Evolutionary conservation across 1,284 basidiomycete genomes (phyloP).

Genomic region (Exobasidium cylindrosporum): DNA sequence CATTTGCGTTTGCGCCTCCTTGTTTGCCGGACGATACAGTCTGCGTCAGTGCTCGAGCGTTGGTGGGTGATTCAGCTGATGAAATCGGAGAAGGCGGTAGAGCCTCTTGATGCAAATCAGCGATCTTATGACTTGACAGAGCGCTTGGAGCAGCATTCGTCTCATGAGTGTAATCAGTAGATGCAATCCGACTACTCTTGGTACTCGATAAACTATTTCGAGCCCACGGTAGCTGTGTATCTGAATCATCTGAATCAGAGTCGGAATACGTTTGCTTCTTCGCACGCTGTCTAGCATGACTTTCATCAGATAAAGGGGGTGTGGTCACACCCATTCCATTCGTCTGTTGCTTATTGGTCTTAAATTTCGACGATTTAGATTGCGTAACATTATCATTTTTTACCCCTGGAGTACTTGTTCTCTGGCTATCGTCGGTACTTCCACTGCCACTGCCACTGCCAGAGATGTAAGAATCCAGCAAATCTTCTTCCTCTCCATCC

Average conservation of each 20-base stretch:
- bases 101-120: not conserved
- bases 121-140: not conserved
- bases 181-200: not conserved
- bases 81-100: conserved; percentile 46
- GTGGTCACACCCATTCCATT: conserved; percentile 31
- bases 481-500: conserved; percentile 34
- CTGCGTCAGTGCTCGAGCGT: not conserved
- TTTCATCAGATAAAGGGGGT: conserved; percentile 46
- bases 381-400: too few species aligned
- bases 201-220: conserved; percentile 14
- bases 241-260: conserved; percentile 29
- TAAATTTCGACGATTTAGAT: not conserved
- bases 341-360: not conserved
- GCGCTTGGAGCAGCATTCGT: not conserved
- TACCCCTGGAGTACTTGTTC: not conserved
- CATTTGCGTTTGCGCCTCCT: not conserved
- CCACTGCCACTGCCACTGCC: not conserved
- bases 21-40: not conserved
- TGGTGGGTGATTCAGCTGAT: conserved; percentile 34
- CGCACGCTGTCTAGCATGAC: conserved; percentile 27
- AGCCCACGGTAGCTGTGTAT: conserved; percentile 46
- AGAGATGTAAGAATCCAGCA: not conserved
- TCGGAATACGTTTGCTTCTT: conserved; percentile 19
- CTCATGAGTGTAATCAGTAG: not conserved
- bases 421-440: not conserved